A percentile compares a stretch with the other conserved stretches of the same genome.
These are phyloP conservation scores for Lodderomyces oxycetoniae DNA, from an alignment of 1,139 yeast genomes.

Conservation along the genomic window DNA sequence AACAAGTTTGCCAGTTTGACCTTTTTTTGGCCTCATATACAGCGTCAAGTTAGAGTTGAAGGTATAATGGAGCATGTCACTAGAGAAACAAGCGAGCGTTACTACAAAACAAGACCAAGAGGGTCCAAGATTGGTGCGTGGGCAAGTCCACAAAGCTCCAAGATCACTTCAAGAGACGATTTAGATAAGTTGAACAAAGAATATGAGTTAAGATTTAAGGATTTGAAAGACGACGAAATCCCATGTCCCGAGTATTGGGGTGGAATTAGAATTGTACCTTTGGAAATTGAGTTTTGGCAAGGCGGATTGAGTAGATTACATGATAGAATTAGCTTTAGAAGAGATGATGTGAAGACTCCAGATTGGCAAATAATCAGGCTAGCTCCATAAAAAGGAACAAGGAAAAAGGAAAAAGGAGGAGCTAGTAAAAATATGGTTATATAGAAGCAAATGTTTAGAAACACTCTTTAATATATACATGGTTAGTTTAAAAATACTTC, in stretches of 20 bases:
- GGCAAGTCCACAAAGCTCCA: constrained; percentile 85
- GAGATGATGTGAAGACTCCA: constrained; percentile 42
- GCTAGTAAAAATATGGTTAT: background rate
- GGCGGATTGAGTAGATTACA: constrained; percentile 88
- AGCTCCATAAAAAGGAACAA: constrained; percentile 51
- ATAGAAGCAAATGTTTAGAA: background rate
- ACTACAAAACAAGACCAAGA: constrained; percentile 83
- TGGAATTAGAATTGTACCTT: constrained; percentile 80
- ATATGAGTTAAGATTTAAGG: constrained; percentile 56
- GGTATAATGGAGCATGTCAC: constrained; percentile 74
- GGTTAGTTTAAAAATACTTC: background rate
- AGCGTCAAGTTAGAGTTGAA: constrained; percentile 90
- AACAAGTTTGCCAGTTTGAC: constrained; percentile 79
- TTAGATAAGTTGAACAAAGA: constrained; percentile 51
- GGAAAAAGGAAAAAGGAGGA: background rate
- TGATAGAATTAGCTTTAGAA: constrained; percentile 75
- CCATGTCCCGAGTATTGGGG: constrained; percentile 98
- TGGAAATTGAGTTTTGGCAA: constrained; percentile 96
- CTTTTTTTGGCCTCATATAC: constrained; percentile 90
- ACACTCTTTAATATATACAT: constrained; percentile 1
- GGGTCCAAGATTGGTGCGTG: constrained; percentile 95
- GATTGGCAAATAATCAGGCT: constrained; percentile 66
- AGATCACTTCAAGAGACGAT: constrained; percentile 53
- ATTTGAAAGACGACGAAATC: constrained; percentile 51
- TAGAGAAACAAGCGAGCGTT: constrained; percentile 68